Base-by-base conservation (phyloP, 768 basidiomycete species). In the Lactarius vividus region DNA sequence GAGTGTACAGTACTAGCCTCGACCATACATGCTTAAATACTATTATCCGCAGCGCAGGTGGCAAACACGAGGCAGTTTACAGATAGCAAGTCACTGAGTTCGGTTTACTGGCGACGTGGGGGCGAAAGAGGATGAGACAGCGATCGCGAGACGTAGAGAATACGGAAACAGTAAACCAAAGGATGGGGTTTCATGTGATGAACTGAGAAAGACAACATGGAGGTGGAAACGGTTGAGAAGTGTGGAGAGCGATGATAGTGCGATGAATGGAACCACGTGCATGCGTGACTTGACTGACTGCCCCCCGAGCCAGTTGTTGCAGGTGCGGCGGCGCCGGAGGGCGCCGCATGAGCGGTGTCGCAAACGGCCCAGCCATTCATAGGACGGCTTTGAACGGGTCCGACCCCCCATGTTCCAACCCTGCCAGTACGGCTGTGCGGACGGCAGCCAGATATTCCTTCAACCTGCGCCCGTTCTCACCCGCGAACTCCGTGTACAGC, bases 401-500 rank as follows among this genome's bases (percentile, higher is more conserved):
- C 2, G 89, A 89, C 2, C 90, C 89, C 10, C 90, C 91, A 29
- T 79, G 77, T 72, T 91, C 88, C 71, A 96, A 68, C 1, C 87
- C 86, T n/a, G 81, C 87, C 70, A 96, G 73, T n/a, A 91, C 80
- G 2, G 89, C 90, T 69, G 85, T 83, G 56, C 89, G 78, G 20
- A 98, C 86, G 9, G 85, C 85, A 0, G 82, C 82, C 44, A 98
- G 77, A 74, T 97, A 96, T 63, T 88, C 88, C 11, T 81, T 82
- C 57, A 97, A 75, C 63, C 83, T 78, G 53, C 84, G 80, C 8
- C 86, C 86, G 33, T 84, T 82, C 52, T 82, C 80, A 57, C 80
- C 80, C 26, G 89, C 79, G 75, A 96, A 96, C 74, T 93, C 93
- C 69, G 91, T 86, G 76, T 91, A 90, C 15, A 66, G 33, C 65